A percentile compares a stretch with the other conserved stretches of the same genome.
Conservation (phyloP, 306 rosid species). For the Luffa aegyptiaca region DNA sequence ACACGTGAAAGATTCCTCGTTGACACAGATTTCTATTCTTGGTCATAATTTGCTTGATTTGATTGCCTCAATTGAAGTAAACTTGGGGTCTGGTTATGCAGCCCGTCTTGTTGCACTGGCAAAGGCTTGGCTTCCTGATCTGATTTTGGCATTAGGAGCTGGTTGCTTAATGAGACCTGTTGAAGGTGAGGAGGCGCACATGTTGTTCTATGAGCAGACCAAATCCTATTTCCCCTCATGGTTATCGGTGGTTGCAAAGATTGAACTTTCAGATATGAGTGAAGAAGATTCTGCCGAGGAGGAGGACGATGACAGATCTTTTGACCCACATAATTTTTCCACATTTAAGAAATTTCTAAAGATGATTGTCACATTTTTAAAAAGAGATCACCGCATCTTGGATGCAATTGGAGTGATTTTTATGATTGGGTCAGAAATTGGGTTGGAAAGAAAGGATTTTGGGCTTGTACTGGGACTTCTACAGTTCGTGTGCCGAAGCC, state of each 20-base stretch:
- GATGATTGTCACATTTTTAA: constrained; percentile 32
- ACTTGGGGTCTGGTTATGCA: constrained; percentile 53
- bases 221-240: constrained; percentile 51
- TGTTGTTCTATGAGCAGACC: constrained; percentile 21
- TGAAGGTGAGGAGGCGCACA: constrained; percentile 20
- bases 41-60: constrained; percentile 62
- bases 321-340: constrained; percentile 24
- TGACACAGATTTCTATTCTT: constrained; percentile 36
- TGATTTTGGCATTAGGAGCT: constrained; percentile 63
- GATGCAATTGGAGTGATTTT: constrained; percentile 56
- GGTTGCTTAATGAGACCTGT: constrained; percentile 22
- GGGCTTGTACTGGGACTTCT: constrained; percentile 52
- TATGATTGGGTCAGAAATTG: constrained; percentile 44
- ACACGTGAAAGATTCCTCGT: constrained; percentile 35
- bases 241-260: constrained; percentile 47
- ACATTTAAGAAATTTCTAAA: constrained; percentile 44
- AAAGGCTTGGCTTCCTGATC: constrained; percentile 86
- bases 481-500: constrained; percentile 51
- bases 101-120: constrained; percentile 48
- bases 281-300: constrained; percentile 31
- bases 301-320: constrained; percentile 17
- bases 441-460: constrained; percentile 46
- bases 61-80: constrained; percentile 40
- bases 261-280: constrained; percentile 29
- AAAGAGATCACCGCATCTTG: constrained; percentile 36